Conservation (phyloP, 768 basidiomycete species). For the Termitomyces sp. region DNA sequence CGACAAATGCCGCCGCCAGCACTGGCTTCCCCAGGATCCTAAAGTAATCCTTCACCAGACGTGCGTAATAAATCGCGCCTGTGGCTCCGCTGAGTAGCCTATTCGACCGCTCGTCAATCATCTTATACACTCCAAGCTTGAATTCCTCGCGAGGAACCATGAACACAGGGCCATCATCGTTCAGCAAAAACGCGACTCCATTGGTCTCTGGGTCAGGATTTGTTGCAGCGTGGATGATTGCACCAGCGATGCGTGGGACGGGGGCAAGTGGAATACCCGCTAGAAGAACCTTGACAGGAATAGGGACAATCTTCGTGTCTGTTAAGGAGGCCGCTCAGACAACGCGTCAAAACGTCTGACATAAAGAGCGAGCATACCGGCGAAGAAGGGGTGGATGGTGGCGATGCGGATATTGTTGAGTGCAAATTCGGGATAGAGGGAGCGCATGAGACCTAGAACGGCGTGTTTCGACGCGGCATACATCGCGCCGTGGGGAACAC, state of each 20-base stretch:
- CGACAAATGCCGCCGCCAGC: slow-evolving; percentile 17
- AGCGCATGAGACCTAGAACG: slow-evolving; percentile 49
- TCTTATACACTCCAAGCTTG: slow-evolving; percentile 47
- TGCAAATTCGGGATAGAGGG: slow-evolving; percentile 34
- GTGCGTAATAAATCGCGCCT: slow-evolving; percentile 24
- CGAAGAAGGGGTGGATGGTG: slow-evolving; percentile 52
- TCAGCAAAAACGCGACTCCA: slow-evolving; percentile 44
- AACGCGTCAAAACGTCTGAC: not conserved
- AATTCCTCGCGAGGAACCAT: slow-evolving; percentile 43
- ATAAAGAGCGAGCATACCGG: slow-evolving; percentile 29
- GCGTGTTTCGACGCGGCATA: slow-evolving; percentile 55
- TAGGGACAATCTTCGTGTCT: slow-evolving; percentile 47
- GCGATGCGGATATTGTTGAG: slow-evolving; percentile 38
- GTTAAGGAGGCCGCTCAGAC: not conserved
- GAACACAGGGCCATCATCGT: slow-evolving; percentile 49
- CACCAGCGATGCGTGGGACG: slow-evolving; percentile 43
- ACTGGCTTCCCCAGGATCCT: slow-evolving; percentile 25
- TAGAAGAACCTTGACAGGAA: slow-evolving; percentile 35
- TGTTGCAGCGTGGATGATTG: slow-evolving; percentile 50
- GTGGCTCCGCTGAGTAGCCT: slow-evolving; percentile 19
- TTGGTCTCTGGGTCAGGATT: slow-evolving; percentile 40
- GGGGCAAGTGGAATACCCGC: slow-evolving; percentile 49
- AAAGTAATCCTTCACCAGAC: slow-evolving; percentile 25
- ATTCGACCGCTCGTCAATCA: slow-evolving; percentile 45
- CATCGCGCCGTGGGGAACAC: slow-evolving; percentile 38